Percentiles rank a stretch among this genome's conserved stretches.
Conservation (phyloP, 345 rosid genomes). For the Combretum micranthum region DNA sequence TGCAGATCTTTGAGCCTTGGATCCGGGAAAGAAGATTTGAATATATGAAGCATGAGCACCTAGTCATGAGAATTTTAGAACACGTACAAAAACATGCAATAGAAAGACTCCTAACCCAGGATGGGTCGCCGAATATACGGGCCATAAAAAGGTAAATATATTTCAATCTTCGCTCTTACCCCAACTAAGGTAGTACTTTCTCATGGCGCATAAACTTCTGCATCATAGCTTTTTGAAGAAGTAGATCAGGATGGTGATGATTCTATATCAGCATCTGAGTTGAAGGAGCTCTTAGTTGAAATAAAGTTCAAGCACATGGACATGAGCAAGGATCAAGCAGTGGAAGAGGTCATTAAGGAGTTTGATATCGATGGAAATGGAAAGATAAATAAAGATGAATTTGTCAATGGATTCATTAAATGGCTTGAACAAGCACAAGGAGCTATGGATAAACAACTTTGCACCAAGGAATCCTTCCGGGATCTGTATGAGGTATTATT, state of each 20-base stretch:
- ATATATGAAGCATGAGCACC: slow-evolving; percentile 19
- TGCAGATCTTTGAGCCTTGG: slow-evolving; percentile 33
- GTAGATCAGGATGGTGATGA: slow-evolving; percentile 17
- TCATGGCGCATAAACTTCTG: neutral
- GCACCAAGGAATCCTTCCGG: slow-evolving; percentile 5
- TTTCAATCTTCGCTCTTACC: neutral
- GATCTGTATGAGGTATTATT: slow-evolving; percentile 13
- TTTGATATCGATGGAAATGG: slow-evolving; percentile 23
- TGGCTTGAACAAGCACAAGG: slow-evolving; percentile 26
- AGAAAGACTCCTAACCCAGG: slow-evolving; percentile 19
- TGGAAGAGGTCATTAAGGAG: slow-evolving; percentile 25
- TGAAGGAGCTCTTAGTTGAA: slow-evolving; percentile 23
- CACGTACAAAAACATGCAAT: slow-evolving; percentile 16
- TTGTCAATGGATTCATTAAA: slow-evolving; percentile 17
- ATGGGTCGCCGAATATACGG: slow-evolving; percentile 23
- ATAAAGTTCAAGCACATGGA: slow-evolving; percentile 19
- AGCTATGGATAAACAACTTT: slow-evolving; percentile 1
- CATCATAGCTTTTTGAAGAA: slow-evolving; percentile 23
- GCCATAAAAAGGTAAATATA: slow-evolving; percentile 19
- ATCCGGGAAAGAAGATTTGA: slow-evolving; percentile 31
- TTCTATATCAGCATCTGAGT: slow-evolving; percentile 15
- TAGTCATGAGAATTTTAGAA: slow-evolving; percentile 18
- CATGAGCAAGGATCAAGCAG: slow-evolving; percentile 12
- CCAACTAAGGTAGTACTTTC: neutral
- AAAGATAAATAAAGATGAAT: slow-evolving; percentile 22